A percentile compares a stretch with the other conserved stretches of the same genome.
Conservation (phyloP, 768 basidiomycete species). For the Lactifluus volemus region DNA sequence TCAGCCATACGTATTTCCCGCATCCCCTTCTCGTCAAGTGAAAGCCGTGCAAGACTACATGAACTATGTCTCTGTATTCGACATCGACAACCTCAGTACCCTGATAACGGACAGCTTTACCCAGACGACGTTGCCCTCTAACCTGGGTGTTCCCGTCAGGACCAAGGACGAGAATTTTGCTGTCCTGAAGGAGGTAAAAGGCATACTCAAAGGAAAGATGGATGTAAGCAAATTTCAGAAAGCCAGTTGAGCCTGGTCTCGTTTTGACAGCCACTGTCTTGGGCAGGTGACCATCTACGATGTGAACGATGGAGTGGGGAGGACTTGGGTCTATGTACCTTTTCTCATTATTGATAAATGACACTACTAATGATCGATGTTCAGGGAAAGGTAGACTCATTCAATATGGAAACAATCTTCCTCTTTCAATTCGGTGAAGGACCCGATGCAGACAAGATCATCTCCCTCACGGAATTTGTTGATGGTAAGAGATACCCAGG, state of each 20-base stretch:
- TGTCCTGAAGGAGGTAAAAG: background rate
- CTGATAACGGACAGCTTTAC: background rate
- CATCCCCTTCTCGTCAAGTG: background rate
- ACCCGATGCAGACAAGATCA: background rate
- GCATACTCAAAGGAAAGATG: background rate
- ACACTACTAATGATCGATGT: background rate
- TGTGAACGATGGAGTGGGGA: background rate
- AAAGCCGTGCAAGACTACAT: background rate
- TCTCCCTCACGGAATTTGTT: background rate
- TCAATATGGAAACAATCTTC: background rate
- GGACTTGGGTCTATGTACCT: conserved; percentile 1
- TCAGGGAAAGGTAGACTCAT: background rate
- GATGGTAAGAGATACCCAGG: background rate
- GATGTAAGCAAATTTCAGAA: background rate
- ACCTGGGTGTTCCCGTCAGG: background rate
- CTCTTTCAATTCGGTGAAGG: background rate
- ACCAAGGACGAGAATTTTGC: background rate
- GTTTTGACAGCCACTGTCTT: background rate
- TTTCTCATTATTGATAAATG: background rate
- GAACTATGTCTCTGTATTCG: background rate
- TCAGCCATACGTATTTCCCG: background rate
- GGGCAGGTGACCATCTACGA: background rate
- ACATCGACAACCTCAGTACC: background rate
- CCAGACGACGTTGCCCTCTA: background rate
- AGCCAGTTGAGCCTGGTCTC: background rate